These are phyloP conservation scores for Serendipita sp. DNA, from an alignment of 768 basidiomycete species.

Conservation along the genomic window DNA sequence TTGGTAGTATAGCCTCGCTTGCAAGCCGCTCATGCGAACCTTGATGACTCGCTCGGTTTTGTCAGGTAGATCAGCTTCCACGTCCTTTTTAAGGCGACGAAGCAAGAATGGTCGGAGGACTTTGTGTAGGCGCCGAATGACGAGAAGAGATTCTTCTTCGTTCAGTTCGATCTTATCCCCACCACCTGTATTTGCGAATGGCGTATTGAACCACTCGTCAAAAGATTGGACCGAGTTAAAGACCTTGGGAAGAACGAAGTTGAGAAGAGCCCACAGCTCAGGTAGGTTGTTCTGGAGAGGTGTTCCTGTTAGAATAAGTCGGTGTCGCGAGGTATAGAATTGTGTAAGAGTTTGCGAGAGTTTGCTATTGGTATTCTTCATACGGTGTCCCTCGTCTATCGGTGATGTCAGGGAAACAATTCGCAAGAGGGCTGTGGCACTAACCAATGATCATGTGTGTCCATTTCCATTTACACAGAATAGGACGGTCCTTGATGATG, in stretches of 20 bases:
- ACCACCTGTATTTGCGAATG: constrained; percentile 95
- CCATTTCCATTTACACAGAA: constrained; percentile 85
- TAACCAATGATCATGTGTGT: constrained; percentile 91
- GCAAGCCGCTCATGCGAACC: constrained; percentile 83
- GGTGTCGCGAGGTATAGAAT: constrained; percentile 83
- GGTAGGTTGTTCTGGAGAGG: constrained; percentile 95
- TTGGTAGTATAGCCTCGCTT: constrained; percentile 86
- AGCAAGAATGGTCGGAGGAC: constrained; percentile 90
- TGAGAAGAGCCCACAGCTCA: constrained; percentile 87
- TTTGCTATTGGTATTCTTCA: constrained; percentile 92
- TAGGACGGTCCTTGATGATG: constrained; percentile 90
- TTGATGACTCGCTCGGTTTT: constrained; percentile 98
- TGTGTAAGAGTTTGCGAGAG: constrained; percentile 78
- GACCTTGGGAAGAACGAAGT: constrained; percentile 86
- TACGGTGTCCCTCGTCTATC: constrained; percentile 86
- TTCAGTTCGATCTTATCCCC: constrained; percentile 97
- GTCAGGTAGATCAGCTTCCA: constrained; percentile 87
- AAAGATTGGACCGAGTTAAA: constrained; percentile 99
- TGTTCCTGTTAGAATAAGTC: constrained; percentile 89
- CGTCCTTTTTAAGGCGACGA: constrained; percentile 86
- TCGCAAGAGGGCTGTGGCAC: constrained; percentile 13
- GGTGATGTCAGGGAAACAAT: constrained; percentile 7
- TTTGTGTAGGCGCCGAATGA: constrained; percentile 92
- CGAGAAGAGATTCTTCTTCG: constrained; percentile 97
- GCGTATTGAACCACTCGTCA: constrained; percentile 99